Evolutionary conservation across 441 rosid species (phyloP), one percentile per base, ranked within the genome.

Genomic region (Lepidium campestre): DNA sequence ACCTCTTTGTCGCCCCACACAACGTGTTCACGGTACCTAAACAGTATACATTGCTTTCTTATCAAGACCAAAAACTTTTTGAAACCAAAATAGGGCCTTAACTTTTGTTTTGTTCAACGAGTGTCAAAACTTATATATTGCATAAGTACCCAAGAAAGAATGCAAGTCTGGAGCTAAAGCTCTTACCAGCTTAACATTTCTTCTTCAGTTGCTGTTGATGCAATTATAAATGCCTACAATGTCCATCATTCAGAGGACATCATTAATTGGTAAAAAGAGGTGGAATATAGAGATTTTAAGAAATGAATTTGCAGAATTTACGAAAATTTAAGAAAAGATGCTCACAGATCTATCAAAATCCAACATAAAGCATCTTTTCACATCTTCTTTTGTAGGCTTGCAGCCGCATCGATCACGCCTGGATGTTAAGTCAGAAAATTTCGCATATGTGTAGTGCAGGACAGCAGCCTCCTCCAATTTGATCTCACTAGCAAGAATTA

Each of bases 401-500:
- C 93, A 87, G 75, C 90, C 90, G 68, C 93, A 87, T 14, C 90
- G 79, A 55, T 83, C 90, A 71, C 86, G 90, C 59, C 93, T 80
- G 18, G 90, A 85, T 59, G 90, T 87, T 68, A 87, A 71, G 76
- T 85, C 93, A 13, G 90, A 87, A 65, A 83, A 87, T 75, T 82
- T 82, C 66, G 93, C 83, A 50, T 87, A 87, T 4, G 93, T 87
- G 74, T 87, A 87, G 55, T 87, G 93, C 10, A 87, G 81, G 37
- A 87, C 86, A 75, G 93, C 93, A 60, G 87, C 93, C 78, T 87
- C 90, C 62, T 87, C 90, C 80, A 87, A 52, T 78, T 85, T 87
- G 74, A 87, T 77, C 79, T 87, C 93, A 72, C 93, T 87, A 62
- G 60, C 42, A 76, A 59, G 3, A 67, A 62, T 55, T 34, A 60